These are phyloP conservation scores for Leptographium wingfieldii DNA, from an alignment of 2,329 filamentous ascomycete genomes.

Conservation along the genomic window DNA sequence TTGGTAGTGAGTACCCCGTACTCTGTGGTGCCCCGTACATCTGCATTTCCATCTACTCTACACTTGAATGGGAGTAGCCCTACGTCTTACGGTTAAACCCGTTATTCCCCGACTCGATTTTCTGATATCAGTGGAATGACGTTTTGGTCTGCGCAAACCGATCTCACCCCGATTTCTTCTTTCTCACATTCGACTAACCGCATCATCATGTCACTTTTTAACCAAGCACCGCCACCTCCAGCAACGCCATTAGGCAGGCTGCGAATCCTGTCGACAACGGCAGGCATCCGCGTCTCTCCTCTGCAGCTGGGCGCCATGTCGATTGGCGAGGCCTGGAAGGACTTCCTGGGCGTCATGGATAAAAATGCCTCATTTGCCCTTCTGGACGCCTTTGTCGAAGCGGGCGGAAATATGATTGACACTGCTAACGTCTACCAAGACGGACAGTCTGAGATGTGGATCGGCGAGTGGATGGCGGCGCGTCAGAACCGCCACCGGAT, in stretches of 20 bases:
- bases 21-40: too few species aligned
- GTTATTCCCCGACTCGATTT: not conserved
- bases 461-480: slow-evolving; percentile 44
- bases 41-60: too few species aligned
- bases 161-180: not conserved
- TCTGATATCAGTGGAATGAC: not conserved
- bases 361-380: slow-evolving; percentile 15
- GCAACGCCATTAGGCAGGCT: slow-evolving; percentile 38
- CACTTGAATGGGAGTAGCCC: too few species aligned
- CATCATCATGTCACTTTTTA: slow-evolving; percentile 4
- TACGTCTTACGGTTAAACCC: too few species aligned
- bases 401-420: slow-evolving; percentile 58
- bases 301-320: slow-evolving; percentile 41
- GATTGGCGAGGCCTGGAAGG: slow-evolving; percentile 15
- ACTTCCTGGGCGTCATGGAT: slow-evolving; percentile 13
- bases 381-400: slow-evolving; percentile 14
- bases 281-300: slow-evolving; percentile 38
- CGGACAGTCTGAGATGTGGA: slow-evolving; percentile 42
- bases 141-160: not conserved
- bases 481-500: slow-evolving; percentile 38
- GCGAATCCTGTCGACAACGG: slow-evolving; percentile 36
- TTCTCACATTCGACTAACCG: not conserved
- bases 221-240: slow-evolving; percentile 1
- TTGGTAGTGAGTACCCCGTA: too few species aligned
- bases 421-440: slow-evolving; percentile 46